phyloP scores from a whole-genome alignment of 2,329 filamentous ascomycete genomes.

The Epichloe typhina region DNA sequence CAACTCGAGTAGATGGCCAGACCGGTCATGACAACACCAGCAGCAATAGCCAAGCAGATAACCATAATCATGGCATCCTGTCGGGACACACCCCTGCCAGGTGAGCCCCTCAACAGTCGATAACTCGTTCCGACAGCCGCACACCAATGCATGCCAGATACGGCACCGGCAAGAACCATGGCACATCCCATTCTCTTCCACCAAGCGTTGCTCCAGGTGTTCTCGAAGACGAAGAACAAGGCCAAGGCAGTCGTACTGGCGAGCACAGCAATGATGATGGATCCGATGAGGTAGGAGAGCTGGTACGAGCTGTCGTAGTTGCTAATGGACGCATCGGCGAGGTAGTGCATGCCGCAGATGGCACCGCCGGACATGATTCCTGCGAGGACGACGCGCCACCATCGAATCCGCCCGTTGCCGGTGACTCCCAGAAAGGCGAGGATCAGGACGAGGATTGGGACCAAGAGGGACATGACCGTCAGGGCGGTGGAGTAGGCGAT shows the following conservation, averaged over 20 bases:
- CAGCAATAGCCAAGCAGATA: slow-evolving; percentile 50
- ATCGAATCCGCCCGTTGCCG: slow-evolving; percentile 39
- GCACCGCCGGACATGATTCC: slow-evolving; percentile 60
- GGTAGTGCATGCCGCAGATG: slow-evolving; percentile 74
- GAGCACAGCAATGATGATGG: slow-evolving; percentile 56
- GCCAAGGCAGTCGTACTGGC: slow-evolving; percentile 57
- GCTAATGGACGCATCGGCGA: slow-evolving; percentile 65
- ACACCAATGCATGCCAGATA: slow-evolving; percentile 79
- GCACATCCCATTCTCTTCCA: slow-evolving; percentile 60
- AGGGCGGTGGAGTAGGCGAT: slow-evolving; percentile 59
- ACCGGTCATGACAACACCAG: slow-evolving; percentile 45
- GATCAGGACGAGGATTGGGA: slow-evolving; percentile 61
- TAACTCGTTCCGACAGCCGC: slow-evolving; percentile 60
- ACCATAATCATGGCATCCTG: slow-evolving; percentile 43
- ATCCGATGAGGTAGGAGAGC: slow-evolving; percentile 46
- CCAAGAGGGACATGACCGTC: slow-evolving; percentile 63
- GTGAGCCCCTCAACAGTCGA: slow-evolving; percentile 32
- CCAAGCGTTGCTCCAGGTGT: slow-evolving; percentile 63
- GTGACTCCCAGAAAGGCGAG: slow-evolving; percentile 61
- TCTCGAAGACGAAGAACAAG: slow-evolving; percentile 64
- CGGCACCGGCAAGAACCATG: slow-evolving; percentile 55
- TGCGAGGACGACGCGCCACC: slow-evolving; percentile 44
- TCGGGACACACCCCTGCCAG: slow-evolving; percentile 6
- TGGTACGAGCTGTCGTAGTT: slow-evolving; percentile 58
- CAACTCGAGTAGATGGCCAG: slow-evolving; percentile 28